phyloP scores from a whole-genome alignment of 2,329 filamentous ascomycete species.

The Ceratocystis ficicola region DNA sequence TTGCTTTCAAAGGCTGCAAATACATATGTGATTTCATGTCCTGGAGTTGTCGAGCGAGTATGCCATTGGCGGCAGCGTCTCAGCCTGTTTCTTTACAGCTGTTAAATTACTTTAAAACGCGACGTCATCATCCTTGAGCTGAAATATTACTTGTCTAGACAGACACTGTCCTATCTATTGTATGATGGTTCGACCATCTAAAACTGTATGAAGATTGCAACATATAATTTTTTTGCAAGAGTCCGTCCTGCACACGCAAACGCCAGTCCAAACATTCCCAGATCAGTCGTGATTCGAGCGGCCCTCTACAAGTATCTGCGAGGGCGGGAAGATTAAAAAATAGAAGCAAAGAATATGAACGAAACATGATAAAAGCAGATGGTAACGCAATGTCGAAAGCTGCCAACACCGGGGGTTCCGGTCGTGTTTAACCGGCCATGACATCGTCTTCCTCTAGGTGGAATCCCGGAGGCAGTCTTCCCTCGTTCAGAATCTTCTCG shows the following conservation, averaged over 20 bases:
- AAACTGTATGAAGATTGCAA: slow-evolving; percentile 4
- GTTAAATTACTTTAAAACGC: too few relatives aligned
- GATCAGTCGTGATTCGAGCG: background rate
- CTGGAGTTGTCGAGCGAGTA: background rate
- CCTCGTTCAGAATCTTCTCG: slow-evolving; percentile 87
- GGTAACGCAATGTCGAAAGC: background rate
- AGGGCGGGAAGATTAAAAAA: slow-evolving; percentile 2
- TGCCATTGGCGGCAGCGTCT: background rate
- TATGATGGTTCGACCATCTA: background rate
- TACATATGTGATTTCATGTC: background rate
- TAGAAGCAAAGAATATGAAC: slow-evolving; percentile 13
- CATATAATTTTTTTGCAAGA: background rate
- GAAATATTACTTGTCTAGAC: background rate
- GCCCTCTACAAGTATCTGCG: background rate
- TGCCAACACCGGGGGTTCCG: background rate
- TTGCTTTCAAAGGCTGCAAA: background rate
- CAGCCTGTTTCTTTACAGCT: background rate
- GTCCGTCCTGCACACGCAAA: slow-evolving; percentile 5
- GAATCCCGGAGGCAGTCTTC: slow-evolving; percentile 62
- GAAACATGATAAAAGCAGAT: slow-evolving; percentile 12
- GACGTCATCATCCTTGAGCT: background rate
- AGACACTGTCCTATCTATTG: background rate
- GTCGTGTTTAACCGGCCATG: slow-evolving; percentile 47
- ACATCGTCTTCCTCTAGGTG: slow-evolving; percentile 38
- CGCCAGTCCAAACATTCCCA: slow-evolving; percentile 13